phyloP scores from a whole-genome alignment of 495 filamentous ascomycete genomes.

The Penicillium subrubescens region DNA sequence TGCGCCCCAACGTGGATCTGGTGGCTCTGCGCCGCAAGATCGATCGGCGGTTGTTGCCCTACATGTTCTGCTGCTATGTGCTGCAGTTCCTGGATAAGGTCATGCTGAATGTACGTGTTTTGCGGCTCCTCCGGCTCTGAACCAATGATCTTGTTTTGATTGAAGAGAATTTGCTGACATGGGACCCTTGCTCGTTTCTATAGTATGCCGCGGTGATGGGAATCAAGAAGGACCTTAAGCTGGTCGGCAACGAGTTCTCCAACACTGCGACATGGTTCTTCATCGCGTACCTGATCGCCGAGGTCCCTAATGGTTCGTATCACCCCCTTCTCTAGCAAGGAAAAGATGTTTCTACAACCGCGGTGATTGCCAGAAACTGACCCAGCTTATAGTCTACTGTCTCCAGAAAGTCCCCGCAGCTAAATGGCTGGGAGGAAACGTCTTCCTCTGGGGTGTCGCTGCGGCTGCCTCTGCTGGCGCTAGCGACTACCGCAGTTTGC shows the following conservation, averaged over 20 bases:
- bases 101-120: constrained; percentile 53
- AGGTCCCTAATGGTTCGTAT: constrained; percentile 54
- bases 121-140: background rate
- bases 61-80: constrained; percentile 63
- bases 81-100: constrained; percentile 71
- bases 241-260: constrained; percentile 55
- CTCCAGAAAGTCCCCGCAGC: constrained; percentile 52
- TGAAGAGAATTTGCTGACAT: background rate
- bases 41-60: constrained; percentile 52
- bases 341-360: background rate
- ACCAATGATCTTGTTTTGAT: background rate
- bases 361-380: background rate
- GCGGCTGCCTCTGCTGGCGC: constrained; percentile 29
- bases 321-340: constrained; percentile 1
- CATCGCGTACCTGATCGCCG: constrained; percentile 55
- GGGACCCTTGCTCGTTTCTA: background rate
- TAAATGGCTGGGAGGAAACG: constrained; percentile 55
- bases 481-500: constrained; percentile 18
- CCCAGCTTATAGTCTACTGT: constrained; percentile 19
- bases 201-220: constrained; percentile 62
- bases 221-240: constrained; percentile 47
- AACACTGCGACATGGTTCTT: constrained; percentile 57
- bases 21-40: constrained; percentile 42
- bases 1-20: constrained; percentile 16
- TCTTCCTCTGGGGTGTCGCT: constrained; percentile 50